Percentiles rank a stretch among this genome's conserved stretches.
Evolutionary conservation across 495 filamentous ascomycete genomes (phyloP).

Genomic region (Aspergillus nidulans): DNA sequence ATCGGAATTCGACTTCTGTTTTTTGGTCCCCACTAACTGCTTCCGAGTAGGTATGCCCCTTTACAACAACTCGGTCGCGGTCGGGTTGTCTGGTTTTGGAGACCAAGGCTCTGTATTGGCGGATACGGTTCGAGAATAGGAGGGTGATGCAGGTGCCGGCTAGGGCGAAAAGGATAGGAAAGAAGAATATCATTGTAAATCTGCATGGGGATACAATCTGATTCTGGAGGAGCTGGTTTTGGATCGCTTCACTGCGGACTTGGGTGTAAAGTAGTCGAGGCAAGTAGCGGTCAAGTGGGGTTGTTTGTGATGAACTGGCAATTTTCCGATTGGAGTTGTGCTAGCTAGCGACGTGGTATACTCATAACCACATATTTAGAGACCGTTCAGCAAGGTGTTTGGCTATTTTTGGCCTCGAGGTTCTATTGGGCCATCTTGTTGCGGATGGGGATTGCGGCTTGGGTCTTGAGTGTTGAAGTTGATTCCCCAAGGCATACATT

Average conservation of each 20-base stretch:
- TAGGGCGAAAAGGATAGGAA: slow-evolving; percentile 16
- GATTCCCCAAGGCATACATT: no score
- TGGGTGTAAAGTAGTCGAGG: not conserved
- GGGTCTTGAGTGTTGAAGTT: no score
- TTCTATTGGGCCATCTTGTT: no score
- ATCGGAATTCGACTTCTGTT: no score
- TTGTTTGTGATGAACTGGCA: not conserved
- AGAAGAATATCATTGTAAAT: slow-evolving; percentile 11
- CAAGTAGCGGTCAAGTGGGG: not conserved
- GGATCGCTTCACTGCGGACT: no score
- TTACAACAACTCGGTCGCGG: slow-evolving; percentile 16
- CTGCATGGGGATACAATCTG: not conserved
- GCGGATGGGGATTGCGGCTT: no score
- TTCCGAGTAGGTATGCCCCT: slow-evolving; percentile 23
- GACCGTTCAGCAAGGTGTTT: no score
- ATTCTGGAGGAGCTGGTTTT: not conserved
- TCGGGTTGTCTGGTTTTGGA: not conserved
- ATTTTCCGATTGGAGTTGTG: not conserved
- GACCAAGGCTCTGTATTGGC: slow-evolving; percentile 6
- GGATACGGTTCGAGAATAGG: slow-evolving; percentile 12
- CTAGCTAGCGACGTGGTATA: not conserved
- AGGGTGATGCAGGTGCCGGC: slow-evolving; percentile 14
- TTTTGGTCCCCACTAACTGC: slow-evolving; percentile 2
- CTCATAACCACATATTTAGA: not conserved
- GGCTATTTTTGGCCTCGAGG: no score